These are phyloP conservation scores for Candida sanyaensis DNA, from an alignment of 1,139 yeast species.

Conservation along the genomic window DNA sequence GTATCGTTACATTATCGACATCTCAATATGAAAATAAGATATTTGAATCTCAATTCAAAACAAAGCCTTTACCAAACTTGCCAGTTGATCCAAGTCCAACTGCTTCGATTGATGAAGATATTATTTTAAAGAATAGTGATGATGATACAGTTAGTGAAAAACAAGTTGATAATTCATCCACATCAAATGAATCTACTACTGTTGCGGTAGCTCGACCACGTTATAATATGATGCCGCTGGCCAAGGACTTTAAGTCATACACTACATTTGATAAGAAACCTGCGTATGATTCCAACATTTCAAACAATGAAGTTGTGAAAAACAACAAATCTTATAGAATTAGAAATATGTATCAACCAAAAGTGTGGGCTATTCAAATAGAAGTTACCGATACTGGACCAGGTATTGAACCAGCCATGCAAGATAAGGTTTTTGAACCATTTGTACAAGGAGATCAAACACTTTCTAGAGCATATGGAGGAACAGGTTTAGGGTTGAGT, in stretches of 20 bases:
- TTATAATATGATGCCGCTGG: slow-evolving; percentile 11
- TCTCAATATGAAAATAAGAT: slow-evolving; percentile 56
- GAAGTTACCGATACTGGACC: slow-evolving; percentile 90
- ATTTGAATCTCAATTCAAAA: slow-evolving; percentile 51
- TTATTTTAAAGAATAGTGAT: not conserved
- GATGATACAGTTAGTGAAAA: slow-evolving; percentile 6
- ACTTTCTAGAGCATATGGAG: slow-evolving; percentile 86
- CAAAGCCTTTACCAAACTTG: slow-evolving; percentile 30
- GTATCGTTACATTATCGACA: slow-evolving; percentile 50
- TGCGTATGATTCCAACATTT: slow-evolving; percentile 8
- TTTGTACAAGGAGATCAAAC: slow-evolving; percentile 98
- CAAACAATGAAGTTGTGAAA: slow-evolving; percentile 25
- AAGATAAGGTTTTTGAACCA: slow-evolving; percentile 88
- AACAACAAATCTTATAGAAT: slow-evolving; percentile 37
- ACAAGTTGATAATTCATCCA: not conserved
- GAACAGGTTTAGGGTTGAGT: slow-evolving; percentile 92
- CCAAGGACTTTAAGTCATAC: slow-evolving; percentile 12
- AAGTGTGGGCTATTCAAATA: slow-evolving; percentile 66
- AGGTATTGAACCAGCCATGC: slow-evolving; percentile 80
- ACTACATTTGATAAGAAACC: slow-evolving; percentile 11
- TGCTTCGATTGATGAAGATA: slow-evolving; percentile 2
- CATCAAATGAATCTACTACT: slow-evolving; percentile 3
- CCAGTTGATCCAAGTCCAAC: slow-evolving; percentile 14
- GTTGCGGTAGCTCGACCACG: slow-evolving; percentile 3
- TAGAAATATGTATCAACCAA: slow-evolving; percentile 40